Conservation (phyloP, 805 yeast species). For the Yamadazyma ubonensis region DNA sequence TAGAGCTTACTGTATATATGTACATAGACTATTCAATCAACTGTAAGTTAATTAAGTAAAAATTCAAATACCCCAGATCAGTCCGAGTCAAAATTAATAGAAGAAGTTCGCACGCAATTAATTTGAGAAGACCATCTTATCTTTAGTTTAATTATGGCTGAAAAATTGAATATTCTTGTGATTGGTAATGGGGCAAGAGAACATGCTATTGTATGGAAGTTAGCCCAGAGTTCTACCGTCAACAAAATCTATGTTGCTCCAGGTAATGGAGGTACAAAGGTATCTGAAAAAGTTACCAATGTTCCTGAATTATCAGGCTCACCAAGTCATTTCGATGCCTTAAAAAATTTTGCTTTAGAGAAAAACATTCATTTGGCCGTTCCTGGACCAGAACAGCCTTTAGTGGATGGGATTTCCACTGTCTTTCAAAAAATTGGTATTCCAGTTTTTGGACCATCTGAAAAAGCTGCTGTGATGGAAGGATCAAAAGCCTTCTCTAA, state of each 20-base stretch:
- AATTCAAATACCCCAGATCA: background rate
- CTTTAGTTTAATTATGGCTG: background rate
- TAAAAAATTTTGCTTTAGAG: conserved; percentile 72
- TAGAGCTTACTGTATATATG: conserved; percentile 23
- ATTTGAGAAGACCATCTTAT: conserved; percentile 5
- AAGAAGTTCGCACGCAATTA: conserved; percentile 7
- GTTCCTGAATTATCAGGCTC: conserved; percentile 63
- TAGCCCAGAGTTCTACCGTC: conserved; percentile 74
- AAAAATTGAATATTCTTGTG: conserved; percentile 60
- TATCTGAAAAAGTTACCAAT: conserved; percentile 58
- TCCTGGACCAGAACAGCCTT: conserved; percentile 99
- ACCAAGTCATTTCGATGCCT: conserved; percentile 62
- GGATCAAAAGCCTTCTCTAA: conserved; percentile 96
- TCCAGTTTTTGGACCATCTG: conserved; percentile 96
- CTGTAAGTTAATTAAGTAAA: background rate
- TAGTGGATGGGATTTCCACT: conserved; percentile 87
- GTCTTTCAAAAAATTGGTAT: conserved; percentile 79
- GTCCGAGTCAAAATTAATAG: conserved; percentile 9
- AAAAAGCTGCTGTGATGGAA: conserved; percentile 88
- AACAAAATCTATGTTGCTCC: conserved; percentile 85
- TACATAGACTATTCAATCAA: conserved; percentile 15
- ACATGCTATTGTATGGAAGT: conserved; percentile 92
- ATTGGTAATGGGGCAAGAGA: conserved; percentile 99
- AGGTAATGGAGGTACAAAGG: conserved; percentile 91
- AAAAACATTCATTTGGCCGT: conserved; percentile 70